Percentiles rank a stretch among this genome's conserved stretches.
Evolutionary conservation across 2,329 filamentous ascomycete genomes (phyloP).

Genomic region (Exophiala sideris): DNA sequence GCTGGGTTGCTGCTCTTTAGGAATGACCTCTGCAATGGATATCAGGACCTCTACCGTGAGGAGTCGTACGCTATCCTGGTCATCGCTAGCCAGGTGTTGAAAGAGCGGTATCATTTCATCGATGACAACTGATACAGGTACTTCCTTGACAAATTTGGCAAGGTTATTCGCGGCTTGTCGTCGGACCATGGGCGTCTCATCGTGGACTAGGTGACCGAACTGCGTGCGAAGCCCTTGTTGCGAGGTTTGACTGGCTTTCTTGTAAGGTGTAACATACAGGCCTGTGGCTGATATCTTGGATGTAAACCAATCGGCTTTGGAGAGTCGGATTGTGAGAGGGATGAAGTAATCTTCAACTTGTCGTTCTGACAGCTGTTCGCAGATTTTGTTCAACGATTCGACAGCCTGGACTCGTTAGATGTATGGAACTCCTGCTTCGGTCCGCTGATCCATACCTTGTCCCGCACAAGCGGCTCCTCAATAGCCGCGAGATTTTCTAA

Average conservation of each 20-base stretch:
- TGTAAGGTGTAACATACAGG: slow-evolving; percentile 90
- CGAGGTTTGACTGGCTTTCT: slow-evolving; percentile 78
- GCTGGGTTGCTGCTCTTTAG: slow-evolving; percentile 96
- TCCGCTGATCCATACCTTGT: slow-evolving; percentile 67
- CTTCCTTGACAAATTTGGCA: slow-evolving; percentile 95
- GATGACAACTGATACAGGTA: slow-evolving; percentile 85
- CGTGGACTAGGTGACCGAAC: slow-evolving; percentile 89
- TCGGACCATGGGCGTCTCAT: slow-evolving; percentile 98
- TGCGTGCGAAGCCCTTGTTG: slow-evolving; percentile 91
- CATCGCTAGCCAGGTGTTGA: slow-evolving; percentile 91
- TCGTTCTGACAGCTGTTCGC: slow-evolving; percentile 80
- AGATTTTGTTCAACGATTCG: slow-evolving; percentile 99
- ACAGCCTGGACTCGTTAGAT: slow-evolving; percentile 64
- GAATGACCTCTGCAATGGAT: slow-evolving; percentile 92
- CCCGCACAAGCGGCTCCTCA: slow-evolving; percentile 93
- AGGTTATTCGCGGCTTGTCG: slow-evolving; percentile 95
- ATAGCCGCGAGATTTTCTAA: slow-evolving; percentile 97
- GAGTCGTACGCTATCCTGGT: slow-evolving; percentile 94
- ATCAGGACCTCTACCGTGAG: slow-evolving; percentile 96
- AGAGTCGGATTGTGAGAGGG: slow-evolving; percentile 88
- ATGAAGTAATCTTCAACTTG: slow-evolving; percentile 98
- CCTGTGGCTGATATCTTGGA: slow-evolving; percentile 98
- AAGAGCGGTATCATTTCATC: slow-evolving; percentile 99
- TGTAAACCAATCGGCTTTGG: slow-evolving; percentile 99
- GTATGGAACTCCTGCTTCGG: slow-evolving; percentile 3